A percentile compares a stretch with the other conserved stretches of the same genome.
phyloP scores from a whole-genome alignment of 116 monocot species.

The Iris pallida region DNA sequence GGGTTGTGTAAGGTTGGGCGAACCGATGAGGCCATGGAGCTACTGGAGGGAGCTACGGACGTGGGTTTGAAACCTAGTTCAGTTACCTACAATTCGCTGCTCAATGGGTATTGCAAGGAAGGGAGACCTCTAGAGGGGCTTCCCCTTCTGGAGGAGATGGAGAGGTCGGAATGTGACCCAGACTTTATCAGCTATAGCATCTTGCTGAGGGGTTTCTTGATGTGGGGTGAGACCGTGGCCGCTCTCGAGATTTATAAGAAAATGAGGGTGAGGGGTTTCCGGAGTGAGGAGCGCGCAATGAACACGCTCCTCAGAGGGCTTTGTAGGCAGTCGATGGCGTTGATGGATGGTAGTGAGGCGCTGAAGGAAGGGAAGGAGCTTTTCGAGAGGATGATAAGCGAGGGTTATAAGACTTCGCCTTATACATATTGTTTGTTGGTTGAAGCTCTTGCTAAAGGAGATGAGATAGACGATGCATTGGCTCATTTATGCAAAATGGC shows the following conservation, averaged over 20 bases:
- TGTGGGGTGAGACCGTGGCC: conserved; percentile 31
- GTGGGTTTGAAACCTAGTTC: conserved; percentile 50
- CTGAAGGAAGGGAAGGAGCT: conserved; percentile 49
- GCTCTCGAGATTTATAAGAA: conserved; percentile 49
- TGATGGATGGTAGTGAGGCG: conserved; percentile 5
- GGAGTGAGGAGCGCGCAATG: conserved; percentile 36
- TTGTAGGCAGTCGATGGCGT: conserved; percentile 37
- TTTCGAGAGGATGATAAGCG: conserved; percentile 28
- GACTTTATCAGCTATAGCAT: conserved; percentile 55
- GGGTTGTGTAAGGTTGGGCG: conserved; percentile 80
- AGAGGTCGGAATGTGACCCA: conserved; percentile 26
- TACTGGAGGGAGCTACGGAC: conserved; percentile 50
- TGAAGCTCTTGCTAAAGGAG: conserved; percentile 64
- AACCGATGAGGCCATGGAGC: conserved; percentile 58
- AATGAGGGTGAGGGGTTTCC: conserved; percentile 46
- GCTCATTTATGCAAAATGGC: conserved; percentile 53
- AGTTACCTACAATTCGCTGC: conserved; percentile 70
- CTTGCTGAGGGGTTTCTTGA: conserved; percentile 58
- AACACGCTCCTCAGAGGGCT: conserved; percentile 71
- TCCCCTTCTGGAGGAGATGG: conserved; percentile 47
- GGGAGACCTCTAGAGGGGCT: conserved; percentile 56
- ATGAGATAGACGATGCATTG: conserved; percentile 46
- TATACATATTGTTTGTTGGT: conserved; percentile 77
- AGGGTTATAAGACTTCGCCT: conserved; percentile 29
- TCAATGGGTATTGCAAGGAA: conserved; percentile 83